Evolutionary conservation across 2,329 filamentous ascomycete species (phyloP).

Genomic region (Alternaria dauci): DNA sequence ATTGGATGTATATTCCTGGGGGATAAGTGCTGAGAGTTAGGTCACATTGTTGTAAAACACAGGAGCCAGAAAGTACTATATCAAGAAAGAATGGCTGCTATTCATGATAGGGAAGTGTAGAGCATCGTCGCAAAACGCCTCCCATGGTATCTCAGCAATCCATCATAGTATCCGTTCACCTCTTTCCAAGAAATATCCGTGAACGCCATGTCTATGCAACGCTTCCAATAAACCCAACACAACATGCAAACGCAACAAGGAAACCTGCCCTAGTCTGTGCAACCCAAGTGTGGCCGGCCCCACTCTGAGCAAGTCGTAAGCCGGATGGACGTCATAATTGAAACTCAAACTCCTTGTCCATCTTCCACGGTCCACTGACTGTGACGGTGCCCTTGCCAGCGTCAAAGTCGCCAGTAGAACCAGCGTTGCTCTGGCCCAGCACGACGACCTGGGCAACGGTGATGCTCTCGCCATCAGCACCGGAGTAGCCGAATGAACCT

Average conservation of each 20-base stretch:
- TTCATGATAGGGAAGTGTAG: not conserved
- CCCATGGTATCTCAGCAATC: not conserved
- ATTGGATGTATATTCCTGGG: not conserved
- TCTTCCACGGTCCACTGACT: conserved; percentile 42
- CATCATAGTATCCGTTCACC: not conserved
- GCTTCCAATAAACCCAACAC: not conserved
- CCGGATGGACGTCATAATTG: conserved; percentile 18
- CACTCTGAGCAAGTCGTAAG: not conserved
- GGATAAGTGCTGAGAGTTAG: not conserved
- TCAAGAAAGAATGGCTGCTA: not conserved
- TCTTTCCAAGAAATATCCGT: not conserved
- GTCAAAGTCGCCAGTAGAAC: conserved; percentile 29
- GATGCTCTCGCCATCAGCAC: conserved; percentile 32
- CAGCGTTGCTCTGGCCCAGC: conserved; percentile 34
- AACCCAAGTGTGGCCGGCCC: not conserved
- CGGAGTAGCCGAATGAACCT: conserved; percentile 63
- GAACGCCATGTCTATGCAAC: conserved; percentile 1
- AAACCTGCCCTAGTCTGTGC: not conserved
- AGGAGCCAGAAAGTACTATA: not conserved
- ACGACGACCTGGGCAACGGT: conserved; percentile 39
- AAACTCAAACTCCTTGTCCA: conserved; percentile 34
- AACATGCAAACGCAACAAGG: not conserved
- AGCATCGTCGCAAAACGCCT: not conserved
- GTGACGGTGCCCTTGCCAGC: conserved; percentile 18
- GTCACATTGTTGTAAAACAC: not conserved